Evolutionary conservation across 164 flowering plant genomes (phyloP), one percentile per base, ranked within the genome.

Genomic region (Nymphaea thermarum): DNA sequence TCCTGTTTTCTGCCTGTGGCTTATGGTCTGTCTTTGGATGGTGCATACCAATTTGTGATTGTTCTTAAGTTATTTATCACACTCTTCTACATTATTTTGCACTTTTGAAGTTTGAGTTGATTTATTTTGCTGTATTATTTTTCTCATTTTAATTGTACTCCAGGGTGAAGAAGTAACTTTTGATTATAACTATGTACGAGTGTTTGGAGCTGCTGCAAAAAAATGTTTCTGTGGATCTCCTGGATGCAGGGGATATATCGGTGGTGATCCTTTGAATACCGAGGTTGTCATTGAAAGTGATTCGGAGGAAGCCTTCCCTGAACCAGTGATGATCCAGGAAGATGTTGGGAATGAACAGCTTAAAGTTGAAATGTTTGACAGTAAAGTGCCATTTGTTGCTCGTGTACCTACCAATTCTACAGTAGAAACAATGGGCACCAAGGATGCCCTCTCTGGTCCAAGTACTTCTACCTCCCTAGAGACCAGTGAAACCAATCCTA

Each of bases 151-250:
- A 61, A 61, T n/a, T 77, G 17, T 67, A 8, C 18, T 61, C 55
- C 82, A 95, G 99, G 96, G 94, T 72, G 97, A 95, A 77, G 99
- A 95, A 78, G 74, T 92, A 73, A 90, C 98, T 65, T 95, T 95
- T 75, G 99, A 95, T 72, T 95, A 95, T 83, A 95, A 95, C 76
- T 92, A 88, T 80, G 96, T 90, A 3, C 83, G 99, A 71, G 99
- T 95, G 3, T 87, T 87, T 78, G 99, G 99, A 25, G 99, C 99
- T 71, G 99, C 98, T 74, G 98, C 93, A 11, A 95, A 92, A 80
- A 89, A 88, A 83, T 95, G 99, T 75, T 77, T 82, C 18, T 95
- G 99, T 82, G 96, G 93, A 59, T 81, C 99, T 65, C 59, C 84
- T 55, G 84, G 78, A 16, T 95, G 99, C 76, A 87, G 91, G 57